These are phyloP conservation scores for Zygoascus flipseniorum DNA, from an alignment of 805 yeast genomes.

Conservation along the genomic window DNA sequence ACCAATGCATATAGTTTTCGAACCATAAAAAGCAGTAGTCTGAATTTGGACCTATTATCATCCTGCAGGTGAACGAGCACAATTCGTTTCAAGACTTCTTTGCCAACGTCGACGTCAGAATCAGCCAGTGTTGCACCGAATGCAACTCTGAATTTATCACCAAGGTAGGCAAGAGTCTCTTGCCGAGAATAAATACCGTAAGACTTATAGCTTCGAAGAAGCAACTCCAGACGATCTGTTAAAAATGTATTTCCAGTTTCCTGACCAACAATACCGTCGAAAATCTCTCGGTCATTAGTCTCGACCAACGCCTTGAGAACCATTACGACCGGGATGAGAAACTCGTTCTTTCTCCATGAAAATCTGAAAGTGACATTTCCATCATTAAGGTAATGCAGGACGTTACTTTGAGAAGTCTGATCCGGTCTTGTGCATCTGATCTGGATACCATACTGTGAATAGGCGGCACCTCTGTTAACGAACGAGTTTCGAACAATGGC, in stretches of 20 bases:
- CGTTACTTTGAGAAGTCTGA: slow-evolving; percentile 96
- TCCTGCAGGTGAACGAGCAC: slow-evolving; percentile 72
- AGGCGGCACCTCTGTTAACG: slow-evolving; percentile 86
- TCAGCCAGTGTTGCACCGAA: slow-evolving; percentile 83
- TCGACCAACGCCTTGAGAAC: slow-evolving; percentile 82
- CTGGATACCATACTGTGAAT: slow-evolving; percentile 86
- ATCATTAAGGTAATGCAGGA: slow-evolving; percentile 88
- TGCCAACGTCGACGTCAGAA: slow-evolving; percentile 85
- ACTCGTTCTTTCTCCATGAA: slow-evolving; percentile 95
- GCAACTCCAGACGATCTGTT: slow-evolving; percentile 94
- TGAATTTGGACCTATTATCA: slow-evolving; percentile 69
- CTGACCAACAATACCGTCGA: slow-evolving; percentile 90
- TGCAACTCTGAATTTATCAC: slow-evolving; percentile 92
- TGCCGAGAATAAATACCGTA: slow-evolving; percentile 70
- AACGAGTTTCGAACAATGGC: slow-evolving; percentile 93
- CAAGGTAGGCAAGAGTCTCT: slow-evolving; percentile 88
- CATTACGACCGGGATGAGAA: slow-evolving; percentile 87
- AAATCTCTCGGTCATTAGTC: slow-evolving; percentile 89
- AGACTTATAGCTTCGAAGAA: slow-evolving; percentile 78
- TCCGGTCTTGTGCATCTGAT: slow-evolving; percentile 92
- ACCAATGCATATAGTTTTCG: slow-evolving; percentile 90
- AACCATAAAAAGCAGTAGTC: slow-evolving; percentile 86
- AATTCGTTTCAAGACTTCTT: slow-evolving; percentile 69
- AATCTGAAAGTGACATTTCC: slow-evolving; percentile 96
- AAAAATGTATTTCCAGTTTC: slow-evolving; percentile 83